Conservation (phyloP, 352 stramenopile species). For the Globisporangium barbulae region DNA sequence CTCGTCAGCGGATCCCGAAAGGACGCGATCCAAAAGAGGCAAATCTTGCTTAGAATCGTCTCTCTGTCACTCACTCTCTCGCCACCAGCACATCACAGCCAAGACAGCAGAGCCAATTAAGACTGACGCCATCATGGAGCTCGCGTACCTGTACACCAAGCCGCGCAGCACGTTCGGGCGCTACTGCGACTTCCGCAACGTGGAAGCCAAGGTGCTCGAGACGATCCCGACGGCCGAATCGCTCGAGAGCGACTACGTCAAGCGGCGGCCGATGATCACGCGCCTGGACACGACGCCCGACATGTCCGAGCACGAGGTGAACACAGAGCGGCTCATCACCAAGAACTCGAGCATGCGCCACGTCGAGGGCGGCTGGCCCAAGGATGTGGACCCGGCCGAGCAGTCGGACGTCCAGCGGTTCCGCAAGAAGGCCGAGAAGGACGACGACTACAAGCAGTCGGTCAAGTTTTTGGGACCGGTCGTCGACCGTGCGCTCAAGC, state of each 20-base stretch:
- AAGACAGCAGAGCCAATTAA: not conserved
- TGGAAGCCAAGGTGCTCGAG: constrained; percentile 89
- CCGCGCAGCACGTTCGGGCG: constrained; percentile 91
- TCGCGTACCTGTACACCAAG: constrained; percentile 91
- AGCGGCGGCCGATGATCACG: constrained; percentile 82
- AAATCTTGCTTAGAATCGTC: not conserved
- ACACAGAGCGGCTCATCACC: constrained; percentile 92
- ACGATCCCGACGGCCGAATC: constrained; percentile 82
- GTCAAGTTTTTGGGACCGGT: constrained; percentile 92
- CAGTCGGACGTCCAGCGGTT: constrained; percentile 95
- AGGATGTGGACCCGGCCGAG: constrained; percentile 96
- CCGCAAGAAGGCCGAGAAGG: constrained; percentile 97
- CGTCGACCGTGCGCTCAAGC: constrained; percentile 92
- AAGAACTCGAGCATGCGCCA: constrained; percentile 95
- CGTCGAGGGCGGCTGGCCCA: constrained; percentile 95
- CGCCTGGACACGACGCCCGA: constrained; percentile 89
- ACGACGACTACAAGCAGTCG: constrained; percentile 95
- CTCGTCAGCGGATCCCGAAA: constrained; percentile 7
- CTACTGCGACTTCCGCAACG: constrained; percentile 89
- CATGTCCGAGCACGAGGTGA: constrained; percentile 92
- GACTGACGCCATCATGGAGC: constrained; percentile 51
- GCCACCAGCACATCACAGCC: not conserved
- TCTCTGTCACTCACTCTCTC: not conserved
- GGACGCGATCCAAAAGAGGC: constrained; percentile 6
- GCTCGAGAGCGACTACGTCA: constrained; percentile 89